phyloP scores from a whole-genome alignment of 2,329 filamentous ascomycete species.

The Fusarium concolor region DNA sequence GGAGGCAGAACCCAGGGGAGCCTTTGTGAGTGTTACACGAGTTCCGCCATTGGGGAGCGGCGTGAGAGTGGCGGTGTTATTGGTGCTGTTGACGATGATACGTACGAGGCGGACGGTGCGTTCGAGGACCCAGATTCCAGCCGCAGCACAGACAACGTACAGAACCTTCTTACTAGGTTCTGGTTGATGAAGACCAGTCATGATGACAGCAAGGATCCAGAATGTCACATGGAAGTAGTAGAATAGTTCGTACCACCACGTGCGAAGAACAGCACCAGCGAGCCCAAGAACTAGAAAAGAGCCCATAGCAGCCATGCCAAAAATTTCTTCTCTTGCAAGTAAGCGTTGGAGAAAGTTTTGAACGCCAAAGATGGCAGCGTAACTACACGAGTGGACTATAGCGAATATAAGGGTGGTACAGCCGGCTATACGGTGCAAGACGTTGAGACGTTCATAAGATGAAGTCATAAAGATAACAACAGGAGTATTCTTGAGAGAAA shows the following conservation, averaged over 20 bases:
- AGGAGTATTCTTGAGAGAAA: conserved; percentile 70
- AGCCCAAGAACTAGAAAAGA: conserved; percentile 59
- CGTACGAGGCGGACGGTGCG: conserved; percentile 60
- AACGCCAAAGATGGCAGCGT: conserved; percentile 56
- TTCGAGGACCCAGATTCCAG: conserved; percentile 63
- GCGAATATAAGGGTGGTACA: conserved; percentile 60
- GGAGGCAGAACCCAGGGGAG: conserved; percentile 58
- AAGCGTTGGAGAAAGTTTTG: conserved; percentile 49
- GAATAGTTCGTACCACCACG: conserved; percentile 67
- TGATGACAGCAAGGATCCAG: conserved; percentile 61
- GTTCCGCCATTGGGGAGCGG: conserved; percentile 66
- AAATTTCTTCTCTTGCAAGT: conserved; percentile 55
- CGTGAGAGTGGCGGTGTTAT: conserved; percentile 64
- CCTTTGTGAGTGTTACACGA: conserved; percentile 64
- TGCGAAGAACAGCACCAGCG: conserved; percentile 57
- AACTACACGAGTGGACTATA: conserved; percentile 59
- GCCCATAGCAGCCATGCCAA: conserved; percentile 61
- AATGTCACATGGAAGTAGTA: conserved; percentile 64
- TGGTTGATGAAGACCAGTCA: conserved; percentile 64
- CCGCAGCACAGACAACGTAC: conserved; percentile 57
- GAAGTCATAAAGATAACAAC: conserved; percentile 64
- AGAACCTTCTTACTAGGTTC: conserved; percentile 56
- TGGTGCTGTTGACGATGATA: conserved; percentile 58
- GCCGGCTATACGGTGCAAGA: conserved; percentile 66
- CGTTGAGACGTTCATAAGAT: conserved; percentile 70